Conservation (phyloP, 2,329 filamentous ascomycete species). For the Sporothrix brasiliensis region DNA sequence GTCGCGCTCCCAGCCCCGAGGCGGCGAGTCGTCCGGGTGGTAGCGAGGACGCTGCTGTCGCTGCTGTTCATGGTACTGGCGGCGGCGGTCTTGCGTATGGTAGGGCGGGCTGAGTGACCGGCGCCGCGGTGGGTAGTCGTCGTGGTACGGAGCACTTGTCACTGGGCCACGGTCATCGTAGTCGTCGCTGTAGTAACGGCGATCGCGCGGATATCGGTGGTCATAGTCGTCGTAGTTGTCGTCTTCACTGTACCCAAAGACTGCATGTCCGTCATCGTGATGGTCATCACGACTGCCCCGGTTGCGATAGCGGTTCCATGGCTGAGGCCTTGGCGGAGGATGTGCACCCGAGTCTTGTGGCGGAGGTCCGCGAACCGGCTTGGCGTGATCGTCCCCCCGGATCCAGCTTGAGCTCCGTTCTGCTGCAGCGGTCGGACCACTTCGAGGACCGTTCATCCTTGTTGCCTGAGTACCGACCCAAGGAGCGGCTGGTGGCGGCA, state of each 20-base stretch:
- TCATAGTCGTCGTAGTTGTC: slow-evolving; percentile 20
- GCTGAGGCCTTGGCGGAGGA: background rate
- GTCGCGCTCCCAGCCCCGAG: slow-evolving; percentile 3
- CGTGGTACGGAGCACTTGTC: background rate
- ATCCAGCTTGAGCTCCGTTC: slow-evolving; percentile 15
- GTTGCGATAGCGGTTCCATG: slow-evolving; percentile 19
- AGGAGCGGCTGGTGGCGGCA: background rate
- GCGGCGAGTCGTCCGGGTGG: slow-evolving; percentile 8
- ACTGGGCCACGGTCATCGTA: background rate
- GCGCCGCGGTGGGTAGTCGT: slow-evolving; percentile 10
- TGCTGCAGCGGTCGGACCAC: background rate
- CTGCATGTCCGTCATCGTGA: background rate
- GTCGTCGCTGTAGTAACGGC: background rate
- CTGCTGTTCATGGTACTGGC: slow-evolving; percentile 11
- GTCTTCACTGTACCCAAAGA: background rate
- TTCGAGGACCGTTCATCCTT: background rate
- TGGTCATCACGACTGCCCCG: background rate
- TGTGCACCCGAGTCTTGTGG: background rate
- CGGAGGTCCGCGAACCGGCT: background rate
- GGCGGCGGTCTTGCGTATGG: background rate
- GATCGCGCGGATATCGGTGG: background rate
- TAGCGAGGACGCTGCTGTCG: slow-evolving; percentile 15
- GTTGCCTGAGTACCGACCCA: background rate
- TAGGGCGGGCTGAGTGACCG: slow-evolving; percentile 16
- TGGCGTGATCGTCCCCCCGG: background rate